Conservation (phyloP, 495 filamentous ascomycete species). For the Filosporella fistucella region DNA sequence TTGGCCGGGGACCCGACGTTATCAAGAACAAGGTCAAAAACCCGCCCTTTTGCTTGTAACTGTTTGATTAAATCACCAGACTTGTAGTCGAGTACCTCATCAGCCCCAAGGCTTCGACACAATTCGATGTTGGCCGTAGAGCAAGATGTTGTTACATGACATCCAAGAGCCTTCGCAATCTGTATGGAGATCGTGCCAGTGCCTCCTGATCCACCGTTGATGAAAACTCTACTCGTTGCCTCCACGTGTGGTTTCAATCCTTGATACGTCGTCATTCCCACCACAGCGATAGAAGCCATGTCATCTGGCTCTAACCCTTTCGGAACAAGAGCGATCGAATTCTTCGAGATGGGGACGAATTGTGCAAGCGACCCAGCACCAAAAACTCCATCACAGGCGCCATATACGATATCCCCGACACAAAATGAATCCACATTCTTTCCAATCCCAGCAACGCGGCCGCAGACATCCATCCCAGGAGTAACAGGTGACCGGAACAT, state of each 20-base stretch:
- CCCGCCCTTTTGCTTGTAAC: slow-evolving; percentile 42
- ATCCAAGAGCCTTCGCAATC: slow-evolving; percentile 61
- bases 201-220: slow-evolving; percentile 66
- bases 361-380: slow-evolving; percentile 50
- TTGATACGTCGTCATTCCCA: slow-evolving; percentile 57
- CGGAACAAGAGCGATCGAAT: slow-evolving; percentile 35
- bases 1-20: slow-evolving; percentile 47
- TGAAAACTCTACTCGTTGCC: slow-evolving; percentile 53
- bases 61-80: slow-evolving; percentile 40
- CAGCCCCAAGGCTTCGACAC: slow-evolving; percentile 55
- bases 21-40: slow-evolving; percentile 57
- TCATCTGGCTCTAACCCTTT: slow-evolving; percentile 44
- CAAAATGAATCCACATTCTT: slow-evolving; percentile 28
- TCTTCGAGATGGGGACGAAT: slow-evolving; percentile 34
- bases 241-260: slow-evolving; percentile 49
- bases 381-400: slow-evolving; percentile 26
- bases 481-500: slow-evolving; percentile 44
- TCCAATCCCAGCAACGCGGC: slow-evolving; percentile 41
- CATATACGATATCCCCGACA: slow-evolving; percentile 54
- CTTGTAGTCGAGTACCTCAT: slow-evolving; percentile 69
- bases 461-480: slow-evolving; percentile 61
- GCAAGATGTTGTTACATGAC: slow-evolving; percentile 56
- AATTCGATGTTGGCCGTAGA: slow-evolving; percentile 54
- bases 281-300: slow-evolving; percentile 49
- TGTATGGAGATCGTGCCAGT: slow-evolving; percentile 59